phyloP scores from a whole-genome alignment of 495 filamentous ascomycete species.

The Penicillium paxilli region DNA sequence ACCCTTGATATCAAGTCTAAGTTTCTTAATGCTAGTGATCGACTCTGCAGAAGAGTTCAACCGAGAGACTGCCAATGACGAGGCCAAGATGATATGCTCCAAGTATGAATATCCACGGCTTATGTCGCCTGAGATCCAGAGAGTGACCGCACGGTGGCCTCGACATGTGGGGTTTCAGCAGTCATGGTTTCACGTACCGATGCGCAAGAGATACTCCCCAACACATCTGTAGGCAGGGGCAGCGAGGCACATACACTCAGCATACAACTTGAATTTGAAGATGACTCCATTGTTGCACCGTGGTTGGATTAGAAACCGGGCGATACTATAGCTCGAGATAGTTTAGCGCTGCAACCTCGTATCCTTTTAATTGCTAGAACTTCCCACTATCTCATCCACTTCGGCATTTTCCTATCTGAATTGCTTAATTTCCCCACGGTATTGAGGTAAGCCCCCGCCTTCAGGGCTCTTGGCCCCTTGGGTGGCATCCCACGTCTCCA shows the following conservation, averaged over 20 bases:
- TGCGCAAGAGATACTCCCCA: constrained; percentile 1
- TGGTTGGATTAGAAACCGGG: background rate
- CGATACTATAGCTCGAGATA: background rate
- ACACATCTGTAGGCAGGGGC: constrained; percentile 3
- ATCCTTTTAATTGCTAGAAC: background rate
- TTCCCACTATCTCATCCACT: too few relatives aligned
- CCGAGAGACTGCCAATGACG: constrained; percentile 3
- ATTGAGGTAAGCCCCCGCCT: background rate
- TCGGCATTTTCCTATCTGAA: too few relatives aligned
- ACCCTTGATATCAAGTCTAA: too few relatives aligned
- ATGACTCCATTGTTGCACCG: background rate
- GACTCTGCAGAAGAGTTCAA: constrained; percentile 22
- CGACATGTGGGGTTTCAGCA: constrained; percentile 20
- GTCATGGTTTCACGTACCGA: constrained; percentile 24
- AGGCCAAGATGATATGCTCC: constrained; percentile 13
- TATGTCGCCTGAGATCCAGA: constrained; percentile 16
- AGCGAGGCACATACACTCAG: background rate
- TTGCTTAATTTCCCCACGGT: too few relatives aligned
- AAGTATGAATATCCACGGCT: constrained; percentile 10
- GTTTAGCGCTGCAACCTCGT: background rate
- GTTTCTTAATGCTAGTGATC: constrained; percentile 4
- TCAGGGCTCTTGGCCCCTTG: too few relatives aligned
- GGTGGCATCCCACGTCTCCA: background rate
- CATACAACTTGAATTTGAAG: background rate
- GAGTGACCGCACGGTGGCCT: constrained; percentile 20